Base-by-base conservation (phyloP, 108 stramenopile species). In the Skeletonema marinoi region DNA sequence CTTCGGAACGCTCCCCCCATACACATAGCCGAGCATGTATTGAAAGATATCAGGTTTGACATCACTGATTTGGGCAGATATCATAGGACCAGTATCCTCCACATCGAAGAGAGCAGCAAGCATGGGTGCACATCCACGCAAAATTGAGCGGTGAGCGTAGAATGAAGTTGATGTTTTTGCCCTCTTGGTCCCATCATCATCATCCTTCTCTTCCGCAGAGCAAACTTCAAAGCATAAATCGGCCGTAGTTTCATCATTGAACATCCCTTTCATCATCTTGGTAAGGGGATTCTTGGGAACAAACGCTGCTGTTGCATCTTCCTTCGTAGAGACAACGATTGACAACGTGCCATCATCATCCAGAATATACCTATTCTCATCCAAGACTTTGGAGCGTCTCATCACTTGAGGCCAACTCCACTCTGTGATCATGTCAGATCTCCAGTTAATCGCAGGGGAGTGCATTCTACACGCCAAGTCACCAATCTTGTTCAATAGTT, bases 261-360 rank as follows among this genome's bases (percentile, higher is more conserved):
- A 64, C 25, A 25, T 64, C 12, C 8, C 11, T 35, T 38, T 5
- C 7, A 64, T 3, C n/a, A 38, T 64, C 9, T 64, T 64, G 30
- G 12, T 2, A 0, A 30, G 11, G 2, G 63, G 63, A 39, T 64
- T 64, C 2, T 17, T 11, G 1, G 63, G 63, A 19, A 64, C n/a
- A 11, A 64, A 64, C 5, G 62, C 1, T 1, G n/a, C 19, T 6
- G 19, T 5, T 19, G 17, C 17, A n/a, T 36, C 62, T 36, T 63
- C 36, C 62, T 63, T 62, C 8, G 8, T 32, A 5, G 32, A n/a
- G n/a, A 63, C 6, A 21, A 38, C 62, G 16, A 63, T 29, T 3
- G 38, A 32, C 31, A 63, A 36, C 25, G 62, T 36, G 62, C 62
- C 62, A 29, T 63, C 21, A 63, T 63, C 38, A 36, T 63, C 62